phyloP scores from a whole-genome alignment of 805 yeast genomes.

The Hanseniaspora pseudoguilliermondii region DNA sequence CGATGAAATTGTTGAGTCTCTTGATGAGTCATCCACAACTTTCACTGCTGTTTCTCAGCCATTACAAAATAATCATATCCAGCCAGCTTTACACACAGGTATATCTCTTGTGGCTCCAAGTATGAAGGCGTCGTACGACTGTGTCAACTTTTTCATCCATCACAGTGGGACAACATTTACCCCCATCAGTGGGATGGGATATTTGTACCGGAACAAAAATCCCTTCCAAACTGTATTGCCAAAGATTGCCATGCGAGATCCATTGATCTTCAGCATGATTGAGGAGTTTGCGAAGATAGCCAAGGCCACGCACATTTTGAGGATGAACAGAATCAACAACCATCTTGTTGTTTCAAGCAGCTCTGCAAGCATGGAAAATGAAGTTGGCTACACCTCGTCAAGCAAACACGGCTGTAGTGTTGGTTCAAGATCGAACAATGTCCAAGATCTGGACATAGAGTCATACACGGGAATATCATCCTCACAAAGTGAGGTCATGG shows the following conservation, averaged over 20 bases:
- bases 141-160: not conserved
- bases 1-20: not conserved
- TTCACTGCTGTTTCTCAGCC: not conserved
- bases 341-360: not conserved
- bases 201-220: constrained; percentile 3
- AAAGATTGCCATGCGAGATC: not conserved
- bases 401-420: not conserved
- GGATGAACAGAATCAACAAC: not conserved
- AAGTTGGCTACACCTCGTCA: no score
- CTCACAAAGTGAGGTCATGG: not conserved
- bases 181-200: constrained; percentile 6
- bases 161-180: constrained; percentile 8
- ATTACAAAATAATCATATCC: no score
- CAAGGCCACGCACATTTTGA: not conserved
- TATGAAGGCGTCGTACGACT: constrained; percentile 6
- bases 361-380: not conserved
- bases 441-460: not conserved
- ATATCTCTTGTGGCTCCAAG: not conserved
- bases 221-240: constrained; percentile 2
- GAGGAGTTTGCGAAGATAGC: constrained; percentile 9
- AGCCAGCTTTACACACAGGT: not conserved
- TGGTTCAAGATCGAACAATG: not conserved
- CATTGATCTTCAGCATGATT: not conserved
- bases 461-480: not conserved
- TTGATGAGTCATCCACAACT: constrained; percentile 3